phyloP scores from a whole-genome alignment of 2,329 filamentous ascomycete genomes.

The Aspergillaceae sp. region DNA sequence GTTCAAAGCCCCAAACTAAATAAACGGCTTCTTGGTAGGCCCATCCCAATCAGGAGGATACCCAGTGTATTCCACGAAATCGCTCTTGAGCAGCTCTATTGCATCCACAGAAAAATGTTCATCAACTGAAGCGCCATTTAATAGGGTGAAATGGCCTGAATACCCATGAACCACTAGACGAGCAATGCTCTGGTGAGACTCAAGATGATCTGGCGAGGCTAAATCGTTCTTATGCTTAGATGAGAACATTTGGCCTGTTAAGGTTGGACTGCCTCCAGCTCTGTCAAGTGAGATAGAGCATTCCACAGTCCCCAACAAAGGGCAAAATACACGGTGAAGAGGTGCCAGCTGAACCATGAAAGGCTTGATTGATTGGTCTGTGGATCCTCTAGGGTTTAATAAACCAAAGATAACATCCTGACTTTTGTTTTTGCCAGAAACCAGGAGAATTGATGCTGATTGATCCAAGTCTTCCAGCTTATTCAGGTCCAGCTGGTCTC shows the following conservation, averaged over 20 bases:
- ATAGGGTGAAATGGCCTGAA: background rate
- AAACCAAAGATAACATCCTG: background rate
- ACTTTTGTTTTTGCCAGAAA: background rate
- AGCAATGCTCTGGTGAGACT: background rate
- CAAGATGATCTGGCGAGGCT: background rate
- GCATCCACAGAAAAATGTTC: background rate
- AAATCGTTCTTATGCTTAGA: background rate
- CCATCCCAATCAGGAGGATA: background rate
- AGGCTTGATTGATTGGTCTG: background rate
- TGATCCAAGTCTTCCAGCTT: background rate
- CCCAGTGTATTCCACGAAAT: background rate
- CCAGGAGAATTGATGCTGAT: background rate
- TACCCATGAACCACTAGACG: background rate
- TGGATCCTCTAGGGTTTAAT: background rate
- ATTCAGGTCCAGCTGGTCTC: background rate
- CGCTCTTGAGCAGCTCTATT: background rate
- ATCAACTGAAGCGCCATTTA: background rate
- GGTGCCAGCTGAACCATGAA: background rate
- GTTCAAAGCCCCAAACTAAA: no score
- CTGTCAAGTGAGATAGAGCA: background rate
- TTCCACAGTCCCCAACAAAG: background rate
- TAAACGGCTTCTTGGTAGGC: background rate
- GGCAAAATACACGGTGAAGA: background rate
- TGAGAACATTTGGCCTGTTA: background rate
- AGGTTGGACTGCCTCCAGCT: background rate